A percentile compares a stretch with the other conserved stretches of the same genome.
Evolutionary conservation across 1,284 basidiomycete genomes (phyloP).

Genomic region (Hemileia vastatrix): DNA sequence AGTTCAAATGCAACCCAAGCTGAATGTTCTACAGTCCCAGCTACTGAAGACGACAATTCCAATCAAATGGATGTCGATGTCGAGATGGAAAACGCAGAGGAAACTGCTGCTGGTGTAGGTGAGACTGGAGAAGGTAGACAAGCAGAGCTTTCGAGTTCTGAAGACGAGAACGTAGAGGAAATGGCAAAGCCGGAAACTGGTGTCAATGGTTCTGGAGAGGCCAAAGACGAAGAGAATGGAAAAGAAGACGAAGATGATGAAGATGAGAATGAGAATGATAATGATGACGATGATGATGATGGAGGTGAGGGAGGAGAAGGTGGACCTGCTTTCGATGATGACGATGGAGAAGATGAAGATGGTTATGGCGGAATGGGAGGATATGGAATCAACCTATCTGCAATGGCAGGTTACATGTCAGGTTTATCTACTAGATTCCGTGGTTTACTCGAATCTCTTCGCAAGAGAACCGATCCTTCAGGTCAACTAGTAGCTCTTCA

Average conservation of each 20-base stretch:
- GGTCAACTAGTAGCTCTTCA: slow-evolving; percentile 39
- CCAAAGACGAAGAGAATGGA: no score
- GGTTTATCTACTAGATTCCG: slow-evolving; percentile 35
- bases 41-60: not conserved
- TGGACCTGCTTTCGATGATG: slow-evolving; percentile 16
- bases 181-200: no score
- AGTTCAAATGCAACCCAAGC: not conserved
- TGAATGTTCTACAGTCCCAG: not conserved
- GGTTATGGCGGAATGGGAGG: slow-evolving; percentile 25
- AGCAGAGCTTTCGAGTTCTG: not conserved
- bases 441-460: slow-evolving; percentile 32
- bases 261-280: no score
- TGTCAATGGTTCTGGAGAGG: no score
- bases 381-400: slow-evolving; percentile 36
- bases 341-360: slow-evolving; percentile 24
- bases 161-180: no score
- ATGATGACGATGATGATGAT: no score
- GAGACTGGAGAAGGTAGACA: not conserved
- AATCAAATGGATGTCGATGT: no score
- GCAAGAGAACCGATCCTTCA: slow-evolving; percentile 30
- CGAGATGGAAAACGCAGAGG: not conserved
- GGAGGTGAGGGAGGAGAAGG: slow-evolving; percentile 28
- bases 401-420: slow-evolving; percentile 38
- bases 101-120: not conserved
- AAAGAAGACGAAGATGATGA: no score